A percentile compares a stretch with the other conserved stretches of the same genome.
phyloP scores from a whole-genome alignment of 2,329 filamentous ascomycete species.

The Exophiala lecanii-corni region DNA sequence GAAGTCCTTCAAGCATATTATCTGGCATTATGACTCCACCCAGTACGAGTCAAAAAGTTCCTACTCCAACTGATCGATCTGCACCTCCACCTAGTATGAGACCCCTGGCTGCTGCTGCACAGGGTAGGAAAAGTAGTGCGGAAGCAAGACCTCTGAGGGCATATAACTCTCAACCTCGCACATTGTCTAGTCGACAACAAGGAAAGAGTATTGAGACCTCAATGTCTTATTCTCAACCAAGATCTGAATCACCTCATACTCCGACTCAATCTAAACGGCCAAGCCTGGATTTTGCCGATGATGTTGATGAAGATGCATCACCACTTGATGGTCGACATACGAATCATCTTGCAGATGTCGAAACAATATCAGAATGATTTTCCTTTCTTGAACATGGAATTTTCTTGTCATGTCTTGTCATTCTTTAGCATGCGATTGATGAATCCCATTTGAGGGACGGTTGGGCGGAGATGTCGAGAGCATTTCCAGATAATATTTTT shows the following conservation, averaged over 20 bases:
- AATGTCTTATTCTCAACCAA: slow-evolving; percentile 25
- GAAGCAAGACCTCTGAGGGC: slow-evolving; percentile 24
- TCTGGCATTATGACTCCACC: slow-evolving; percentile 88
- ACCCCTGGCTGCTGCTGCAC: slow-evolving; percentile 18
- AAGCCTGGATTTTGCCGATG: slow-evolving; percentile 57
- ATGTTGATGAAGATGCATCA: slow-evolving; percentile 31
- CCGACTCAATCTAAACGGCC: slow-evolving; percentile 39
- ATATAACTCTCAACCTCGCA: slow-evolving; percentile 19
- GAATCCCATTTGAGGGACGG: not conserved
- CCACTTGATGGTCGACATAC: slow-evolving; percentile 13
- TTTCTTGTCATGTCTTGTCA: too few species aligned
- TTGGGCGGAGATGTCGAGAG: too few species aligned
- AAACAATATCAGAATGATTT: slow-evolving; percentile 7
- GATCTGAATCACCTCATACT: slow-evolving; percentile 13
- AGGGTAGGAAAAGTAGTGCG: slow-evolving; percentile 19
- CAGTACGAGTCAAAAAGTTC: slow-evolving; percentile 57
- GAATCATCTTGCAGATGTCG: slow-evolving; percentile 3
- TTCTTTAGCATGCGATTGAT: not conserved
- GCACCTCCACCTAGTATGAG: slow-evolving; percentile 21
- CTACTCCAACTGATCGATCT: not conserved
- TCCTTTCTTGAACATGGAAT: too few species aligned
- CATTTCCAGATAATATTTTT: too few species aligned
- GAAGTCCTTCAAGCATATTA: slow-evolving; percentile 52
- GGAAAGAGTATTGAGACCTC: slow-evolving; percentile 13
- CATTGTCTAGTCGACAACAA: slow-evolving; percentile 13